Percentiles rank a stretch among this genome's conserved stretches.
These are phyloP conservation scores for Debaryomycetaceae sp. DNA, from an alignment of 1,139 yeast species.

Conservation along the genomic window DNA sequence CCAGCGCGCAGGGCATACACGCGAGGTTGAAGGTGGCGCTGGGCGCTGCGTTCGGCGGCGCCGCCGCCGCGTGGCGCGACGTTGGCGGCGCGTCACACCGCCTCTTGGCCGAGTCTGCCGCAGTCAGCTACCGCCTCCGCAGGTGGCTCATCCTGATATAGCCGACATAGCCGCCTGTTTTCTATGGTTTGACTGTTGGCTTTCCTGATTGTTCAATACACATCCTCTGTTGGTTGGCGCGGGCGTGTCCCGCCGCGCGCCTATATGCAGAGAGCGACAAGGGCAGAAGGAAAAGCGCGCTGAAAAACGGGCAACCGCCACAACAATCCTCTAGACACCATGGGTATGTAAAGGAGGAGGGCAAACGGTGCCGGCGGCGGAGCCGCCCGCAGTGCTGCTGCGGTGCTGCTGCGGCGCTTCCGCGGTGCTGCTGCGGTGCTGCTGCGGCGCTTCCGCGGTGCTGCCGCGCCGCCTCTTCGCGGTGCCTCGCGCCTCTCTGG, in stretches of 20 bases:
- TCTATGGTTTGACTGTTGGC: no score
- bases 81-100: no score
- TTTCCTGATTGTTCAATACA: no score
- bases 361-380: neutral
- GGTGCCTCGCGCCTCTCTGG: neutral
- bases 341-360: constrained; percentile 5
- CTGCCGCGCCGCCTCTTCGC: neutral
- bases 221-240: neutral
- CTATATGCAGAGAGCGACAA: constrained; percentile 2
- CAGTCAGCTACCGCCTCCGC: no score
- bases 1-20: no score
- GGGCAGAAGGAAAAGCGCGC: constrained; percentile 2
- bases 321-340: constrained; percentile 1
- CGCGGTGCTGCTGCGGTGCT: neutral
- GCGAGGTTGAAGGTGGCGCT: no score
- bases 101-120: no score
- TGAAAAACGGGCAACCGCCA: neutral
- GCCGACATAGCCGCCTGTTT: no score
- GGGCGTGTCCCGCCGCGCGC: neutral
- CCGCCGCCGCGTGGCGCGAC: no score
- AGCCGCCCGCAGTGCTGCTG: no score
- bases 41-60: no score
- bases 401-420: neutral
- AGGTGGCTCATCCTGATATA: no score
- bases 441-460: neutral